Conservation (phyloP, 2,329 filamentous ascomycete species). For the Zasmidium angulare region DNA sequence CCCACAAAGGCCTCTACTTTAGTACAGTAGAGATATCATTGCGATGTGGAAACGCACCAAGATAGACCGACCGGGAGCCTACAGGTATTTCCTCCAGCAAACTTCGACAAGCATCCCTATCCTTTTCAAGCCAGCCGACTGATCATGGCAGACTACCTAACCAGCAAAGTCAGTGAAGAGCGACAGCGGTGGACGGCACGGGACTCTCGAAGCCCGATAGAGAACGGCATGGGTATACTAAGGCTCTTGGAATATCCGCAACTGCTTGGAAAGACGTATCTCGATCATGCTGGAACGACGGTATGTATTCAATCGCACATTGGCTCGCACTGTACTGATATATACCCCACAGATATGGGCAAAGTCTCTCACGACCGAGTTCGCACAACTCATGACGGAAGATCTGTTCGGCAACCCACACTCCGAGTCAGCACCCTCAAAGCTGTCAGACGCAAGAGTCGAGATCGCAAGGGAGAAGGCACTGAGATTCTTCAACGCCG, state of each 20-base stretch:
- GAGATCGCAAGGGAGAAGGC: constrained; percentile 74
- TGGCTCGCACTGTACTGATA: background rate
- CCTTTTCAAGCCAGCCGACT: background rate
- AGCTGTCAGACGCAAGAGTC: constrained; percentile 69
- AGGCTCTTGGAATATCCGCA: constrained; percentile 49
- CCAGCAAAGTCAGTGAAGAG: background rate
- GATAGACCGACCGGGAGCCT: background rate
- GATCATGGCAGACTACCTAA: constrained; percentile 2
- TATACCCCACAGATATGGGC: constrained; percentile 56
- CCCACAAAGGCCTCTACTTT: background rate
- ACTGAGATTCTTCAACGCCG: constrained; percentile 75
- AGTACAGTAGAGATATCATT: background rate
- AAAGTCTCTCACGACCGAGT: constrained; percentile 75
- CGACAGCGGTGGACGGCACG: constrained; percentile 4
- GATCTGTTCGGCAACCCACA: constrained; percentile 88
- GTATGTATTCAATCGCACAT: constrained; percentile 22
- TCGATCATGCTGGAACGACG: constrained; percentile 89
- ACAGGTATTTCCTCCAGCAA: background rate
- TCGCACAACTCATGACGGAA: constrained; percentile 71
- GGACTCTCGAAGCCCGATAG: constrained; percentile 20
- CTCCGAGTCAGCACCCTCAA: constrained; percentile 78
- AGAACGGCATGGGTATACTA: constrained; percentile 46
- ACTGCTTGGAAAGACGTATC: constrained; percentile 53
- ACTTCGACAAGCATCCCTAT: background rate
- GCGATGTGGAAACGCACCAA: background rate